These are phyloP conservation scores for Agrostemma githago DNA, from an alignment of 148 eudicot genomes.

Conservation along the genomic window DNA sequence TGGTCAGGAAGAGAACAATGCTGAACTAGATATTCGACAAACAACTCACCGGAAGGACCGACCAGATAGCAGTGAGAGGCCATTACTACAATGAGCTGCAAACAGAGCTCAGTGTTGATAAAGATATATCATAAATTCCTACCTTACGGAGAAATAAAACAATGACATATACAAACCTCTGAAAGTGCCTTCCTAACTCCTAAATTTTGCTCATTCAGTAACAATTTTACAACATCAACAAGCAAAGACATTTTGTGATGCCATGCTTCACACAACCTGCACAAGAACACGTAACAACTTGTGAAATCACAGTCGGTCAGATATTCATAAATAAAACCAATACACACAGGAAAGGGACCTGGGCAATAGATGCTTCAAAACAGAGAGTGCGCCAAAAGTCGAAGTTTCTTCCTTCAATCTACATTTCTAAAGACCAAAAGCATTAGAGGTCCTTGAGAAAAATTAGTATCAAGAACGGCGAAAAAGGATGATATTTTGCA, in stretches of 20 bases:
- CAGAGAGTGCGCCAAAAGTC: constrained; percentile 92
- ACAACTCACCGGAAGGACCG: constrained; percentile 89
- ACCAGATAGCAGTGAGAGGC: constrained; percentile 98
- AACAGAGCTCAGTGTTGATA: constrained; percentile 21
- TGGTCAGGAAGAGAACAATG: constrained; percentile 67
- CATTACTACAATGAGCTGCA: constrained; percentile 91
- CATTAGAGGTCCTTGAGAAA: neutral
- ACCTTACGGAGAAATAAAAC: neutral
- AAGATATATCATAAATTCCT: constrained; percentile 10
- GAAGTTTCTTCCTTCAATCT: constrained; percentile 83
- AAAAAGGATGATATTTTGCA: constrained; percentile 5
- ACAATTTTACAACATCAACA: constrained; percentile 68
- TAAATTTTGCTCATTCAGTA: constrained; percentile 76
- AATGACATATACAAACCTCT: constrained; percentile 52
- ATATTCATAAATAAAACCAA: constrained; percentile 10
- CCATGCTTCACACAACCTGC: constrained; percentile 93
- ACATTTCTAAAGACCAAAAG: constrained; percentile 63
- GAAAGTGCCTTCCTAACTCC: constrained; percentile 89
- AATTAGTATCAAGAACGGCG: neutral
- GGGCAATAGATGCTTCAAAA: constrained; percentile 89
- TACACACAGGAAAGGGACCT: constrained; percentile 44
- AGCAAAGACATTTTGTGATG: constrained; percentile 70
- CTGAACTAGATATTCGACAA: constrained; percentile 89
- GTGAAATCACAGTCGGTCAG: constrained; percentile 11
- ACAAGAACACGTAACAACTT: constrained; percentile 12